Base-by-base conservation (phyloP, 208 protist genomes). In the Angomonas deanei region DNA sequence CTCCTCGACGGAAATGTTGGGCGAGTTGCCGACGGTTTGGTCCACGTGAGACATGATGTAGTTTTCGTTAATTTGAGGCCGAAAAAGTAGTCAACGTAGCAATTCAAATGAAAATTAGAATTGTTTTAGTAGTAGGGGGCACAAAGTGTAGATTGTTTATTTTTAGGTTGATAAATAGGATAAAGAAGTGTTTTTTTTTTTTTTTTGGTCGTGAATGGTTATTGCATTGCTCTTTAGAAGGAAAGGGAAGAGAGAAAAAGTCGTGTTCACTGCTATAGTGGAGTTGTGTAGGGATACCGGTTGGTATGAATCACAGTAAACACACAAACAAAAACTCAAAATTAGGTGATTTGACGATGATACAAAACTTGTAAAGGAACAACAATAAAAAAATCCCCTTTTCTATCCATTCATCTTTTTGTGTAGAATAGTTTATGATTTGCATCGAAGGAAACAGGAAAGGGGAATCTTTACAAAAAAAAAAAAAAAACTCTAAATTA, bases 11-110 rank as follows among this genome's bases (percentile, higher is more conserved):
- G 13, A 11, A 36, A 56, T 53, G 66, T 80, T 84, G 3, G 61
- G 54, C 39, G 74, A 66, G 49, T 84, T 78, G 24, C 38, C 11
- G 10, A 53, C 48, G 1, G 50, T 61, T 62, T 83, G 72, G 52
- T 76, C 72, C 2, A 68, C 46, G 11, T 54, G 47, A 33, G 39
- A 15, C 13, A 55, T 24, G 11, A 21, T 42, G 3, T 32, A 15
- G 26, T 42, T 42, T 15, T 8, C 10, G 19, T 13, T n/a, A n/a
- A n/a, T n/a, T n/a, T n/a, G n/a, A n/a, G n/a, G n/a, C n/a, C n/a
- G 36, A 17, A 46, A 46, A 46, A 46, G 36, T 46, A 46, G 36
- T n/a, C 36, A n/a, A n/a, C n/a, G n/a, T n/a, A n/a, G n/a, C n/a
- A n/a, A n/a, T n/a, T n/a, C n/a, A n/a, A n/a, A n/a, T n/a, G n/a